Evolutionary conservation across 805 yeast genomes (phyloP).

Genomic region (Ogataea chonburiensis): DNA sequence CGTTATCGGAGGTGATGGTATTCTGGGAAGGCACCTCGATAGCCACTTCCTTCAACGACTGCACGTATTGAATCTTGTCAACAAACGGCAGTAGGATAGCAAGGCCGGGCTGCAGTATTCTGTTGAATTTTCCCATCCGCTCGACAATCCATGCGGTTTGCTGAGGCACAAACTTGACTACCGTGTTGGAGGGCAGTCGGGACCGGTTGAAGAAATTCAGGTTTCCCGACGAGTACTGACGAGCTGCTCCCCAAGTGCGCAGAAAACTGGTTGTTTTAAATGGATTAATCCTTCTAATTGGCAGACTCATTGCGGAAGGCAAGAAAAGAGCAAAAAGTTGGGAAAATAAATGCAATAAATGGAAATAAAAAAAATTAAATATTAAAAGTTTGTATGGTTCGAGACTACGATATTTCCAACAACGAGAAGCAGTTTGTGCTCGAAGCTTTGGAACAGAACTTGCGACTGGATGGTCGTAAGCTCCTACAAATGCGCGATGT

Average conservation of each 20-base stretch:
- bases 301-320: slow-evolving; percentile 8
- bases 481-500: slow-evolving; percentile 65
- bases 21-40: slow-evolving; percentile 80
- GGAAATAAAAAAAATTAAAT: neutral
- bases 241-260: slow-evolving; percentile 2
- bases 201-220: slow-evolving; percentile 29
- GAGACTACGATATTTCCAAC: slow-evolving; percentile 57
- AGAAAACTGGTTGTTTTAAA: neutral
- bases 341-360: neutral
- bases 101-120: slow-evolving; percentile 70
- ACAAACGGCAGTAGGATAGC: slow-evolving; percentile 70
- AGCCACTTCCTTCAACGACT: slow-evolving; percentile 80
- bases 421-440: slow-evolving; percentile 63
- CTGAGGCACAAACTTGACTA: slow-evolving; percentile 80
- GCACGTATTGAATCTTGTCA: slow-evolving; percentile 78
- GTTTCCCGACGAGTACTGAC: slow-evolving; percentile 14
- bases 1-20: slow-evolving; percentile 85
- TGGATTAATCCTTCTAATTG: slow-evolving; percentile 7
- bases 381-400: slow-evolving; percentile 46
- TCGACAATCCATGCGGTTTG: slow-evolving; percentile 91
- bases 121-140: slow-evolving; percentile 82
- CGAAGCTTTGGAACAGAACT: slow-evolving; percentile 59
- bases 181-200: slow-evolving; percentile 70
- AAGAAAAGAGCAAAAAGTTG: slow-evolving; percentile 3
- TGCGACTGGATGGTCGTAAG: slow-evolving; percentile 68